Conservation (phyloP, 257 asterid genomes). For the Scutellaria galericulata region DNA sequence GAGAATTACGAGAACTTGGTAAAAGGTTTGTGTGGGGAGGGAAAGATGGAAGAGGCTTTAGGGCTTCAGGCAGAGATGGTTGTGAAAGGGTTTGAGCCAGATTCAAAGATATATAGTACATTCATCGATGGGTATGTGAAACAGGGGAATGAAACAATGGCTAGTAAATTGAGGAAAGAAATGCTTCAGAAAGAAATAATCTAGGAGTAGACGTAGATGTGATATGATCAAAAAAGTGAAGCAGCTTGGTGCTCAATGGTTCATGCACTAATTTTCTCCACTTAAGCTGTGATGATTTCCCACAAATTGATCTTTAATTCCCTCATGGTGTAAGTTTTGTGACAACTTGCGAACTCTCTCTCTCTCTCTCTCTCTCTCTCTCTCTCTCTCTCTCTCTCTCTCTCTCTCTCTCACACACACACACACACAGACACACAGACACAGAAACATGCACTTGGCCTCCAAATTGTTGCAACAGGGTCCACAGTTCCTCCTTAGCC, state of each 20-base stretch:
- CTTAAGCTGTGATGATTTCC: neutral
- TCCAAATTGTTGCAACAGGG: conserved; percentile 61
- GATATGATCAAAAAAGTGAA: neutral
- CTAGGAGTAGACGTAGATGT: conserved; percentile 24
- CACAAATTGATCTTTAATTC: neutral
- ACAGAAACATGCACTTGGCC: neutral
- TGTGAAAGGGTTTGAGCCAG: conserved; percentile 66
- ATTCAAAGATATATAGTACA: conserved; percentile 55
- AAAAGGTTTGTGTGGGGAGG: conserved; percentile 61
- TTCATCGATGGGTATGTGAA: conserved; percentile 64
- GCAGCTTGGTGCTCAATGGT: neutral
- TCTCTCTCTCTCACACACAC: too few species aligned
- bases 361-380: too few species aligned
- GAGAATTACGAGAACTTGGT: conserved; percentile 57
- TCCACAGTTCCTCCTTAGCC: conserved; percentile 47
- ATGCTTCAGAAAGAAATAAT: conserved; percentile 42
- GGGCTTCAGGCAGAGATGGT: conserved; percentile 82
- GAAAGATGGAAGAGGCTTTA: conserved; percentile 70
- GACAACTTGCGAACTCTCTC: neutral
- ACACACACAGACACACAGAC: too few species aligned
- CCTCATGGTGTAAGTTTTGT: neutral
- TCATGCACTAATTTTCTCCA: neutral
- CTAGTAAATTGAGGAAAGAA: conserved; percentile 58
- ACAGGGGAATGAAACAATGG: conserved; percentile 60
- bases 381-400: neutral